Evolutionary conservation across 2,329 filamentous ascomycete genomes (phyloP), one percentile per base, ranked within the genome.

Genomic region (Boeremia exigua): DNA sequence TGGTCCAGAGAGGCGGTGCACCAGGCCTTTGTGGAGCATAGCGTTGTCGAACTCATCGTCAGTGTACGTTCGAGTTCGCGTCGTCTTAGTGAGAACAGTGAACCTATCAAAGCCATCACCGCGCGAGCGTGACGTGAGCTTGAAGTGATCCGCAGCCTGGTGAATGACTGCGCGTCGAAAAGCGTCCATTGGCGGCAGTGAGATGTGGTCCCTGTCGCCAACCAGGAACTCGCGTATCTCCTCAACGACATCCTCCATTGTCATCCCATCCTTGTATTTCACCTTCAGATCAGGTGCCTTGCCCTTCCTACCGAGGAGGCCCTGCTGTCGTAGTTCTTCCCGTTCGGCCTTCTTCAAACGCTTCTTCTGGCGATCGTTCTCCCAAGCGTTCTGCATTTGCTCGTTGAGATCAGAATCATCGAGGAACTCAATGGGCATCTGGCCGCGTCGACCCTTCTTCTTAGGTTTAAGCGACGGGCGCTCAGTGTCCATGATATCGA

Each of bases 151-250:
- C 11, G 91, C 92, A 34, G 96, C 76, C 56, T 91, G 85, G 72
- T 99, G 95, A 15, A 98, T 82, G 6, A 87, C 79, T 72, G 91
- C 93, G 45, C 95, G 88, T 34, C 88, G 84, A 39, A 83, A 77
- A 58, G 92, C 91, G 53, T 91, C 87, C 87, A 98, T 96, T 0
- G 94, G 91, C 3, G 94, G 91, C 23, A 98, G 80, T n/a, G n/a
- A n/a, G n/a, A n/a, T n/a, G n/a, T n/a, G n/a, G n/a, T n/a, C n/a
- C n/a, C n/a, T n/a, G 2, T 82, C 75, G 17, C 86, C 83, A 25
- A 86, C 72, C 19, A 97, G 77, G 70, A 97, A 97, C 1, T 75
- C 69, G 57, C 84, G 84, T 38, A 98, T 82, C 75, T 96, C 91
- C 15, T 85, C 80, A 56, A 87, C 86, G 39, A 96, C 80, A 47